A percentile compares a stretch with the other conserved stretches of the same genome.
Evolutionary conservation across 805 yeast species (phyloP).

Genomic region (Alloascoidea hylecoeti): DNA sequence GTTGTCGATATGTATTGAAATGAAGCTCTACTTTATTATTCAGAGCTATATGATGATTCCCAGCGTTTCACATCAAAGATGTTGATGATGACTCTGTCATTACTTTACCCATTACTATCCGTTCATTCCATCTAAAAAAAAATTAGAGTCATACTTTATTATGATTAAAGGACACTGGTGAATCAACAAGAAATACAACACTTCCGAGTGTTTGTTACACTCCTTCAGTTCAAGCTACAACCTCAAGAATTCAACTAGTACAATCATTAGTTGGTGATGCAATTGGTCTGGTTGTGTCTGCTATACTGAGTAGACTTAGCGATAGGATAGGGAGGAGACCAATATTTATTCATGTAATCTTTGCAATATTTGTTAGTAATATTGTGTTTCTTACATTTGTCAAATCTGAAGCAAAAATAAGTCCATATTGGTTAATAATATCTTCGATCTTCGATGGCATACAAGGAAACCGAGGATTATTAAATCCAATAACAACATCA

Average conservation of each 20-base stretch:
- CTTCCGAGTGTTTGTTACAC: background rate
- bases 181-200: too few relatives aligned
- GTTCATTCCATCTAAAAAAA: too few relatives aligned
- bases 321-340: constrained; percentile 48
- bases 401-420: background rate
- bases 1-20: too few relatives aligned
- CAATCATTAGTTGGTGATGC: background rate
- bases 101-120: too few relatives aligned
- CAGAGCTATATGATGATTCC: too few relatives aligned
- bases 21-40: too few relatives aligned
- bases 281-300: background rate
- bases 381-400: background rate
- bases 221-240: background rate
- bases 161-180: too few relatives aligned
- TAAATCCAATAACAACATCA: too few relatives aligned
- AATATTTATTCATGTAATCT: constrained; percentile 21
- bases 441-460: constrained; percentile 26
- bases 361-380: background rate
- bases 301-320: constrained; percentile 37
- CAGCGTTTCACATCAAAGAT: too few relatives aligned
- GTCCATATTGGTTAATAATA: constrained; percentile 16
- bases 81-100: too few relatives aligned
- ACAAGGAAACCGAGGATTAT: too few relatives aligned
- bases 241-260: background rate
- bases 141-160: too few relatives aligned